Evolutionary conservation across 805 yeast genomes (phyloP).

Genomic region (Metschnikowia noctiluminum): DNA sequence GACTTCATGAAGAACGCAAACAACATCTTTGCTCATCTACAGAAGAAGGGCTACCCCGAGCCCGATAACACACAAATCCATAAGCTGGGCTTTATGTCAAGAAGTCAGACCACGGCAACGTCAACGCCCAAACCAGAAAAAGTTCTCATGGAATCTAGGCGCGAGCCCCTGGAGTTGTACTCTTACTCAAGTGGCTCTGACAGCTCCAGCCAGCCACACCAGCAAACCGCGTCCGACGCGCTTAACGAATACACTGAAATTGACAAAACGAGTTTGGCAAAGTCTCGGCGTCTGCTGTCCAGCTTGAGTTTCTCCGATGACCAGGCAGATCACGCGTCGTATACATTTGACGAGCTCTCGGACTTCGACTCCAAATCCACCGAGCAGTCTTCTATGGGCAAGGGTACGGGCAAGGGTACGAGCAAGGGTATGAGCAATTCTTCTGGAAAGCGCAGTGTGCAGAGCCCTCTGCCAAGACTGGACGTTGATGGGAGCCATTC

Average conservation of each 20-base stretch:
- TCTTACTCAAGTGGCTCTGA: constrained; percentile 33
- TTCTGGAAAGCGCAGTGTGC: not conserved
- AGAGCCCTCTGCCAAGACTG: constrained; percentile 7
- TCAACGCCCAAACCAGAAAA: constrained; percentile 37
- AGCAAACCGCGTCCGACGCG: constrained; percentile 4
- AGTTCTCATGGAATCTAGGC: not conserved
- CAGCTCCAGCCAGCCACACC: constrained; percentile 23
- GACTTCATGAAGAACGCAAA: constrained; percentile 39
- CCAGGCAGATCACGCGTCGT: constrained; percentile 15
- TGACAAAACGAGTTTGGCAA: constrained; percentile 7
- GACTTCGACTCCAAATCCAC: constrained; percentile 12
- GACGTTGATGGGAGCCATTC: not conserved
- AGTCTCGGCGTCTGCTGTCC: not conserved
- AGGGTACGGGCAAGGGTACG: no score
- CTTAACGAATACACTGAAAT: constrained; percentile 13
- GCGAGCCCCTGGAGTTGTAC: constrained; percentile 8
- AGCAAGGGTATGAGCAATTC: not conserved
- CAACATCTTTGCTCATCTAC: constrained; percentile 36
- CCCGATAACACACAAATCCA: constrained; percentile 3
- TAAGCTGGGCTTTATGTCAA: constrained; percentile 7
- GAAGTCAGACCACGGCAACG: constrained; percentile 28
- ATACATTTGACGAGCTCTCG: constrained; percentile 32
- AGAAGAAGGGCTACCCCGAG: constrained; percentile 27
- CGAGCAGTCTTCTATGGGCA: constrained; percentile 3
- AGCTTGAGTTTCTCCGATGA: not conserved